These are phyloP conservation scores for Alnus rubra DNA, from an alignment of 306 rosid species.

Conservation along the genomic window DNA sequence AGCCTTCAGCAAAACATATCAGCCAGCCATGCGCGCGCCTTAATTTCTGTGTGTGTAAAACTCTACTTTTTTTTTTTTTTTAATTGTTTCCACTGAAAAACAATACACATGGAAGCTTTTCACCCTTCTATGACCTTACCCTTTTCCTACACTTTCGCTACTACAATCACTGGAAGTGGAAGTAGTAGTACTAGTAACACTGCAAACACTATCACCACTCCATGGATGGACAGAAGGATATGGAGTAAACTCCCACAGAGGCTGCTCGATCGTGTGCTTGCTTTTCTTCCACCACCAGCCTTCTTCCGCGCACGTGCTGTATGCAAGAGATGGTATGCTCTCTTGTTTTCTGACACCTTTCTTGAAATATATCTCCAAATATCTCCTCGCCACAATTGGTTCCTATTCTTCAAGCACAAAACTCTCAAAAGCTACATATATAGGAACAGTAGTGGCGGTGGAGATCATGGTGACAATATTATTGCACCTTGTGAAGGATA, in stretches of 20 bases:
- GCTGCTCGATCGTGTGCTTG: constrained; percentile 73
- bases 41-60: too few relatives aligned
- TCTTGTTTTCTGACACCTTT: constrained; percentile 63
- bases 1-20: not conserved
- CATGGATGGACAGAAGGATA: constrained; percentile 79
- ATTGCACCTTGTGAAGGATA: constrained; percentile 53
- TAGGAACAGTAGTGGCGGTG: constrained; percentile 33
- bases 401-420: constrained; percentile 78
- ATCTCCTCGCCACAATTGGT: constrained; percentile 67
- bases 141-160: constrained; percentile 59
- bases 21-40: too few relatives aligned
- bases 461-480: not conserved
- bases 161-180: constrained; percentile 2
- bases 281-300: constrained; percentile 84
- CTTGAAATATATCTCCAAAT: constrained; percentile 74
- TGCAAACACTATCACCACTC: constrained; percentile 27
- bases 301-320: constrained; percentile 83
- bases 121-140: constrained; percentile 58
- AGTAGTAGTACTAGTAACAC: constrained; percentile 14
- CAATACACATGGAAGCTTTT: constrained; percentile 56
- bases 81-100: too few relatives aligned
- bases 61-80: too few relatives aligned
- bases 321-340: constrained; percentile 85
- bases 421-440: constrained; percentile 48
- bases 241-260: constrained; percentile 87